Evolutionary conservation across 139 green algal species (phyloP).

Genomic region (Desmodesmus armatus): DNA sequence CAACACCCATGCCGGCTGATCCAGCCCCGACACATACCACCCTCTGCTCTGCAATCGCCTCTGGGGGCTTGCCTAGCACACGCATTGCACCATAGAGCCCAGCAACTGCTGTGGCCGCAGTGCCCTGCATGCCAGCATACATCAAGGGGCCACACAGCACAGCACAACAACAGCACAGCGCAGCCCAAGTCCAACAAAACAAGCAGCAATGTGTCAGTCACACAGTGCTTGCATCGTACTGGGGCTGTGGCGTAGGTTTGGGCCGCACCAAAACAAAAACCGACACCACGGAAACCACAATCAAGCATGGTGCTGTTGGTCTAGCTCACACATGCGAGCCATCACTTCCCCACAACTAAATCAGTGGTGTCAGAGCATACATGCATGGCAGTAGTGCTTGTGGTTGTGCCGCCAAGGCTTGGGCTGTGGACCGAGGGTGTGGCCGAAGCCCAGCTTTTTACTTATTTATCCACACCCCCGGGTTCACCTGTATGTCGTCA

Average conservation of each 20-base stretch:
- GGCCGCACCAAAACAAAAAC: too few species aligned
- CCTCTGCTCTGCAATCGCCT: slow-evolving; percentile 70
- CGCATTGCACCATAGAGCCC: slow-evolving; percentile 65
- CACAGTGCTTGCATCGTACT: neutral
- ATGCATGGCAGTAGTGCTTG: too few species aligned
- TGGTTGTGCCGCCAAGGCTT: too few species aligned
- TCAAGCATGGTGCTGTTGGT: too few species aligned
- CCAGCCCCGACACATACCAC: slow-evolving; percentile 81
- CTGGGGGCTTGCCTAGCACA: slow-evolving; percentile 40
- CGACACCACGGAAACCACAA: too few species aligned
- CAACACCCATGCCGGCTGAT: slow-evolving; percentile 71
- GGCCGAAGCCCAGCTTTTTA: too few species aligned
- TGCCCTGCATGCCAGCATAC: slow-evolving; percentile 63
- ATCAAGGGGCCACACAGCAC: neutral
- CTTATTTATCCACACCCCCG: too few species aligned
- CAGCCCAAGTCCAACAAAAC: neutral
- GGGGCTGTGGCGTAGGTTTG: neutral
- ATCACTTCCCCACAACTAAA: too few species aligned
- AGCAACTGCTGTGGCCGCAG: slow-evolving; percentile 71
- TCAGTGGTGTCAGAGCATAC: too few species aligned
- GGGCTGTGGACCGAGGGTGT: too few species aligned
- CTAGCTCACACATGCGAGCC: too few species aligned
- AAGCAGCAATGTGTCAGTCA: neutral
- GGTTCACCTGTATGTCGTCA: slow-evolving; percentile 88
- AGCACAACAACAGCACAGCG: neutral